phyloP scores from a whole-genome alignment of 495 filamentous ascomycete species.

The Copromyces sp. region DNA sequence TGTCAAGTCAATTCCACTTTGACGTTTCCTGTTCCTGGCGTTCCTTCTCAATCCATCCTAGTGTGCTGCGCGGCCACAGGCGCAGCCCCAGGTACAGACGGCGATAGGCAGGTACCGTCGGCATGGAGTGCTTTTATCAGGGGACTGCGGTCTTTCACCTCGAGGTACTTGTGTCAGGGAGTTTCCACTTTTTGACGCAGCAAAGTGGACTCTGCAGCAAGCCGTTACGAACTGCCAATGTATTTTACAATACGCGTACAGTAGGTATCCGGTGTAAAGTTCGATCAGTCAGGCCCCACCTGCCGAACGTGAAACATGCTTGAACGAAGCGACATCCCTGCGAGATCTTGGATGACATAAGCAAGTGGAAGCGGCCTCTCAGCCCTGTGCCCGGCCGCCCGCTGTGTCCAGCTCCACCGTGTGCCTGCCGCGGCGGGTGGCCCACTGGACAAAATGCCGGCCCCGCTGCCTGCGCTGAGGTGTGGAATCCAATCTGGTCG shows the following conservation, averaged over 20 bases:
- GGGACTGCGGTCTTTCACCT: background rate
- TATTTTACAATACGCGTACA: background rate
- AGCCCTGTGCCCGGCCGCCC: background rate
- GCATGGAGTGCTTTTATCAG: background rate
- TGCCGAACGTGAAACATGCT: background rate
- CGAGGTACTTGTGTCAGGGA: background rate
- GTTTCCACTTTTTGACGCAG: background rate
- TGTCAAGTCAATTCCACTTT: background rate
- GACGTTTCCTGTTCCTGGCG: background rate
- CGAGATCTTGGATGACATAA: background rate
- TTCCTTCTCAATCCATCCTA: background rate
- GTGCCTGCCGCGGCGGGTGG: background rate
- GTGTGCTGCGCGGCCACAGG: background rate
- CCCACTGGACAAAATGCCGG: background rate
- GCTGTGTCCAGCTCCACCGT: background rate
- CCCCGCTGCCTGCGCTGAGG: background rate
- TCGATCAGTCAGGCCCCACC: background rate
- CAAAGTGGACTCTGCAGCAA: background rate
- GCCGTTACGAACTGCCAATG: background rate
- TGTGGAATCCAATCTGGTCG: background rate
- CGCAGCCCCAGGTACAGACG: background rate
- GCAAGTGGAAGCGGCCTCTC: background rate
- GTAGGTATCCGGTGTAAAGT: background rate
- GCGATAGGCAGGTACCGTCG: background rate
- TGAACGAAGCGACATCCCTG: background rate